Conservation (phyloP, 2,329 filamentous ascomycete genomes). For the Phoma sp. region DNA sequence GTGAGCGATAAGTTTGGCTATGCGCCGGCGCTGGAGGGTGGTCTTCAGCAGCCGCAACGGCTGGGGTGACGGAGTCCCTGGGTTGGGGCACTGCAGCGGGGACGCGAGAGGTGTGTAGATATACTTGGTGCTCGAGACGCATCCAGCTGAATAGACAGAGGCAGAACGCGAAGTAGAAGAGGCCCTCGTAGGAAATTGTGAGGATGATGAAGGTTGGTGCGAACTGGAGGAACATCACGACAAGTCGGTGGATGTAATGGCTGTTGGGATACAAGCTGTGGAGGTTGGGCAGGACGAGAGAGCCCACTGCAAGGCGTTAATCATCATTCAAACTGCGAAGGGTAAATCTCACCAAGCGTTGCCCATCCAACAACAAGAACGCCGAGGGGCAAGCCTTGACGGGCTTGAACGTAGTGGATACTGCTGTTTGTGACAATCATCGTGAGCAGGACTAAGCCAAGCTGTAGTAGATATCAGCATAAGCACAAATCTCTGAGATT, state of each 20-base stretch:
- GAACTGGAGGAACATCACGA: slow-evolving; percentile 90
- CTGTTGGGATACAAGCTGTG: slow-evolving; percentile 80
- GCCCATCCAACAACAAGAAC: slow-evolving; percentile 88
- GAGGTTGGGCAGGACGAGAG: slow-evolving; percentile 79
- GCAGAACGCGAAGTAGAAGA: slow-evolving; percentile 93
- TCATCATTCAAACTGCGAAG: neutral
- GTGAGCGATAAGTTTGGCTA: slow-evolving; percentile 62
- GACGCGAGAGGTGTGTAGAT: slow-evolving; percentile 48
- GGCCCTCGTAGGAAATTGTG: slow-evolving; percentile 94
- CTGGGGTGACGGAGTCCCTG: slow-evolving; percentile 42
- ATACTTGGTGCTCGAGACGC: slow-evolving; percentile 82
- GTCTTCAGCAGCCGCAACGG: slow-evolving; percentile 47
- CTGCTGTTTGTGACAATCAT: slow-evolving; percentile 89
- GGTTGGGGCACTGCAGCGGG: slow-evolving; percentile 19
- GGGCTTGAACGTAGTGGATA: slow-evolving; percentile 82
- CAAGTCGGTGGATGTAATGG: slow-evolving; percentile 87
- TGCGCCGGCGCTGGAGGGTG: slow-evolving; percentile 40
- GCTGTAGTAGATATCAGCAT: slow-evolving; percentile 45
- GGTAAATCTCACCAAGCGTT: slow-evolving; percentile 66
- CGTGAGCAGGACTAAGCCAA: slow-evolving; percentile 79
- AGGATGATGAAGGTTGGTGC: slow-evolving; percentile 94
- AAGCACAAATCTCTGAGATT: no score
- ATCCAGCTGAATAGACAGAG: slow-evolving; percentile 86
- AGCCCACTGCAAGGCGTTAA: slow-evolving; percentile 63
- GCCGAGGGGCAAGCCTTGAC: slow-evolving; percentile 80